Conservation (phyloP, 75 land plant species). For the Larix kaempferi region DNA sequence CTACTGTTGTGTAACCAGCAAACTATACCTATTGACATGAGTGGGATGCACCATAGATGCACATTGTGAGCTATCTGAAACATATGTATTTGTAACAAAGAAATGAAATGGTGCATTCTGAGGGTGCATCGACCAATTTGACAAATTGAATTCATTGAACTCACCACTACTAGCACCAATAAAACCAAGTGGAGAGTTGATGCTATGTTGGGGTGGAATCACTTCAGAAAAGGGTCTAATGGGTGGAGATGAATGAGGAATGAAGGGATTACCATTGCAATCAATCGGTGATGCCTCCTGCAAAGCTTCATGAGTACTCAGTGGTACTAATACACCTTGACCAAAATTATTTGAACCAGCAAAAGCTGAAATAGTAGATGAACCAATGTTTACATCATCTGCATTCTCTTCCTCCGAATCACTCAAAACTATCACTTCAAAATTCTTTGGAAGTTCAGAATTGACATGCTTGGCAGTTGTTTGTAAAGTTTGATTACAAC, state of each 20-base stretch:
- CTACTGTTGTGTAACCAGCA: conserved; percentile 23
- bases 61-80: conserved; percentile 28
- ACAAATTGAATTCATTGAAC: conserved; percentile 29
- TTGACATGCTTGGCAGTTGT: conserved; percentile 13
- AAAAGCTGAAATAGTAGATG: conserved; percentile 28
- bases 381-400: conserved; percentile 23
- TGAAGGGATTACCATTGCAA: conserved; percentile 19
- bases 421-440: conserved; percentile 84
- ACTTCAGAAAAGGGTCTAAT: conserved; percentile 29
- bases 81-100: conserved; percentile 51
- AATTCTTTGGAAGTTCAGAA: conserved; percentile 20
- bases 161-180: conserved; percentile 39
- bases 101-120: conserved; percentile 38
- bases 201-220: conserved; percentile 14
- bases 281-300: conserved; percentile 16
- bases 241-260: conserved; percentile 22
- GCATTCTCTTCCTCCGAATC: conserved; percentile 82
- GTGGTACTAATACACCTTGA: conserved; percentile 2
- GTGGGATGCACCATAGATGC: conserved; percentile 20
- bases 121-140: conserved; percentile 25
- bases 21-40: conserved; percentile 37
- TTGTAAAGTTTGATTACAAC: conserved; percentile 26
- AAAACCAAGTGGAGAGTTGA: conserved; percentile 28
- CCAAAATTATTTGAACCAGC: conserved; percentile 13
- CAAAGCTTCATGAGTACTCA: conserved; percentile 14